Percentiles rank a stretch among this genome's conserved stretches.
Evolutionary conservation across 768 basidiomycete genomes (phyloP).

Genomic region (Mycena alexandri): DNA sequence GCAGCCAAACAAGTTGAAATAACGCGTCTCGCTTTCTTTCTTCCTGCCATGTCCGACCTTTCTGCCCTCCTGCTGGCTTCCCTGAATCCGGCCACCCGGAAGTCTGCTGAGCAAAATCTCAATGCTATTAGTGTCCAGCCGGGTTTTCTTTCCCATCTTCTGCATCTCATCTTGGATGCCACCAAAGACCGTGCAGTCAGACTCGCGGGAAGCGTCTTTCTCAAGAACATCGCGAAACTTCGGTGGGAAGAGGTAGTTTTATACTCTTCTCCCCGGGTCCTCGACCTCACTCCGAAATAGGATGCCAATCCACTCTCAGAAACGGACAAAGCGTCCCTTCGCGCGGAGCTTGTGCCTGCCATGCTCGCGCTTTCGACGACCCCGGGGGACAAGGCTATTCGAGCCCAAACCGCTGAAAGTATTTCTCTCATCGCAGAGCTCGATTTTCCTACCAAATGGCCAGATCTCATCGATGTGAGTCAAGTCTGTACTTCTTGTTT

Average conservation of each 20-base stretch:
- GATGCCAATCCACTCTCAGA: conserved; percentile 80
- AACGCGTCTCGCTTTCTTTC: conserved; percentile 32
- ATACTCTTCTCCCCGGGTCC: conserved; percentile 3
- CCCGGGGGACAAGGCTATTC: conserved; percentile 76
- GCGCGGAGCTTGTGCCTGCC: conserved; percentile 85
- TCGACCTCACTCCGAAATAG: conserved; percentile 49
- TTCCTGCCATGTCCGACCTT: conserved; percentile 70
- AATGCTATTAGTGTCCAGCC: conserved; percentile 73
- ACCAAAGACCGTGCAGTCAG: conserved; percentile 76
- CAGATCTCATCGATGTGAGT: conserved; percentile 90
- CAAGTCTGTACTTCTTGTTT: conserved; percentile 14
- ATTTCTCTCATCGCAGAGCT: conserved; percentile 91
- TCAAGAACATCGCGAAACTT: conserved; percentile 91
- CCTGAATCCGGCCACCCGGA: conserved; percentile 75
- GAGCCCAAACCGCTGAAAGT: conserved; percentile 92
- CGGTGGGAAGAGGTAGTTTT: conserved; percentile 89
- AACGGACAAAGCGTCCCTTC: conserved; percentile 79
- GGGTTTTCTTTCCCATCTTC: conserved; percentile 84
- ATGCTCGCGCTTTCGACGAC: conserved; percentile 86
- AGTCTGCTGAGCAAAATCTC: conserved; percentile 87
- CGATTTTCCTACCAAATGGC: conserved; percentile 94
- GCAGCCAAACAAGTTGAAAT: conserved; percentile 3
- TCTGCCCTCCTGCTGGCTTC: conserved; percentile 79
- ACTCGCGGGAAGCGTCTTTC: conserved; percentile 88
- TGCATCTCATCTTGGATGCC: conserved; percentile 82